phyloP scores from a whole-genome alignment of 169 alveolate genomes.

The Besnoitia besnoiti region DNA sequence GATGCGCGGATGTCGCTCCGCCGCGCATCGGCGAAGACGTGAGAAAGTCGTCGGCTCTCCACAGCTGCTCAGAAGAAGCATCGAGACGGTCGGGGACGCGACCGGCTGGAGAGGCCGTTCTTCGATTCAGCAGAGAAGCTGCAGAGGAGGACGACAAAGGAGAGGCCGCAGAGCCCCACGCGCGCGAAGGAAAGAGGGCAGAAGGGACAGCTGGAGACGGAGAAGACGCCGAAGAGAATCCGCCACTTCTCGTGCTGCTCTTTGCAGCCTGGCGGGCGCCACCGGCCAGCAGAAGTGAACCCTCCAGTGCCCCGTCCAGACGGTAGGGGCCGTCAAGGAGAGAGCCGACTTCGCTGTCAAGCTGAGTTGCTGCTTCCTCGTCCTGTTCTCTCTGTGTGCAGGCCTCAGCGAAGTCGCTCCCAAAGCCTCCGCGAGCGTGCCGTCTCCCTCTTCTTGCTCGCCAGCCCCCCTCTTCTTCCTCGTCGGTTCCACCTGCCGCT shows the following conservation, averaged over 20 bases:
- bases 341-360: background rate
- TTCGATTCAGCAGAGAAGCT: background rate
- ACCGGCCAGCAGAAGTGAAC: too few species aligned
- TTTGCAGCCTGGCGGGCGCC: too few species aligned
- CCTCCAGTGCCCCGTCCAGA: background rate
- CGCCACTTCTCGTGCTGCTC: too few species aligned
- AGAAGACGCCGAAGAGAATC: background rate
- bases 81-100: background rate
- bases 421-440: background rate
- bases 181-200: too few species aligned
- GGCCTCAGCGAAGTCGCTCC: background rate
- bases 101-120: too few species aligned
- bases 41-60: too few species aligned
- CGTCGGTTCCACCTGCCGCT: background rate
- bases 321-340: background rate
- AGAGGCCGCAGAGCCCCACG: background rate
- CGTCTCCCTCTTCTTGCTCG: background rate
- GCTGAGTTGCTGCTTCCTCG: background rate
- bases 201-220: too few species aligned
- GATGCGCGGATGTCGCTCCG: background rate
- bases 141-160: background rate
- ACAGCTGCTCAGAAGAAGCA: background rate
- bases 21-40: background rate
- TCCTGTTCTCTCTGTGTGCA: background rate
- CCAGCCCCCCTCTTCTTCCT: background rate